Evolutionary conservation across 73 alveolate genomes (phyloP).

Genomic region (Stentor coeruleus): DNA sequence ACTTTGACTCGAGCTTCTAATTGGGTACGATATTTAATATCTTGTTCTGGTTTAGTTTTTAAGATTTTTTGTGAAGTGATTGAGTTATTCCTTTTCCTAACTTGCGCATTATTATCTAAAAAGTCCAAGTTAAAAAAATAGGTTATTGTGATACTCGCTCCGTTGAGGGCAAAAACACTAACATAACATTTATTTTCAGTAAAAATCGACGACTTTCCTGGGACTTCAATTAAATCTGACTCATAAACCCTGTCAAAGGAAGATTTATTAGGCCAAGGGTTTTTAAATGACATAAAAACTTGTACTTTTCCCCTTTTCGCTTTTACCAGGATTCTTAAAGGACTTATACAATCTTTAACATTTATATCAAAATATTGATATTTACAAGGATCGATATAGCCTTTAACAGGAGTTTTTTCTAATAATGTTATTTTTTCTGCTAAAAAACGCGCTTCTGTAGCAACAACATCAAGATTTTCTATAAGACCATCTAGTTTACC

Average conservation of each 20-base stretch:
- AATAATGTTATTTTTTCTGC: background rate
- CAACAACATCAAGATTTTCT: background rate
- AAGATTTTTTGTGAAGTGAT: background rate
- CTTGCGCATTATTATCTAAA: background rate
- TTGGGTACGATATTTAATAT: background rate
- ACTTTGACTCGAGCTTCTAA: background rate
- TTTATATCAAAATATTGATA: background rate
- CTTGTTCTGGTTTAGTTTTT: background rate
- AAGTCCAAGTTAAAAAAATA: background rate
- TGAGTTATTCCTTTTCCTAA: background rate
- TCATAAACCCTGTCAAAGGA: background rate
- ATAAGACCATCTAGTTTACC: background rate
- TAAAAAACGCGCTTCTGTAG: background rate
- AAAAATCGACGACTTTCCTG: background rate
- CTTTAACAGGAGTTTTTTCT: background rate
- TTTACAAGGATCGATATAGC: background rate
- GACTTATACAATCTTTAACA: background rate
- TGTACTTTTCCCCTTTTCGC: background rate
- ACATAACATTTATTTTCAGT: background rate
- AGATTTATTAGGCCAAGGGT: background rate
- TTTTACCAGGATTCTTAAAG: background rate
- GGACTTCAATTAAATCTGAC: background rate
- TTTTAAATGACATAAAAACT: conserved; percentile 4
- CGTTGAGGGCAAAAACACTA: background rate
- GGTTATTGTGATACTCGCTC: background rate